Evolutionary conservation across 2,329 filamentous ascomycete species (phyloP), one percentile per base, ranked within the genome.

Genomic region (Hypoxylon sp.): DNA sequence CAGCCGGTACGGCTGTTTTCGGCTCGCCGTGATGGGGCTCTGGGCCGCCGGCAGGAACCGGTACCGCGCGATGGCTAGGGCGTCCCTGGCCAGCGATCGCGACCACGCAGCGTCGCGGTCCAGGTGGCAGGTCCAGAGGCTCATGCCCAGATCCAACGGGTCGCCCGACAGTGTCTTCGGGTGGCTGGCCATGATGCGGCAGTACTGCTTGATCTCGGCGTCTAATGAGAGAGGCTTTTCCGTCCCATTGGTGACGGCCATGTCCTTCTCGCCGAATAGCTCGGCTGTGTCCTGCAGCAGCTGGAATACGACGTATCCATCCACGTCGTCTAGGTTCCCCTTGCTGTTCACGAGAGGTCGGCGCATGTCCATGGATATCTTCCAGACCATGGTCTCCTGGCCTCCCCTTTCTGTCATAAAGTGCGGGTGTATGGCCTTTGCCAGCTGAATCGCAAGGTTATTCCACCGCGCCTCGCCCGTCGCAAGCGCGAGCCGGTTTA

Each of bases 131-230:
- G 82, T 82, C 85, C 85, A 88, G 24, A 88, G 70, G 1, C 84
- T 82, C 85, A 88, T 87, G 0, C 85, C 86, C 44, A 88, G 70
- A 68, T 88, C 85, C n/a, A 87, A 72, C 17, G 81, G 75, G 71
- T 87, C 85, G 3, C 70, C 73, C 26, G 82, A 84, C 51, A 82
- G 71, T 17, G 77, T 72, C 1, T 80, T 80, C 17, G 54, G 32
- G 52, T 81, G 80, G 0, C 77, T 72, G 22, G 73, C 71, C 78
- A 86, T 82, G 2, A 87, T 77, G 10, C 75, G 75, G 50, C 77
- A 73, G 65, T 87, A 87, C 50, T 86, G 82, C 0, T 69, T 75
- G n/a, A 86, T 85, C 68, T 87, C 85, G 7, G 79, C 72, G 1
- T 74, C 67, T 34, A 87, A 71, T 1, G 74, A 58, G 0, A 53